A percentile compares a stretch with the other conserved stretches of the same genome.
Evolutionary conservation across 371 early-diverging fungal species (phyloP).

Genomic region (Rhizopus arrhizus): DNA sequence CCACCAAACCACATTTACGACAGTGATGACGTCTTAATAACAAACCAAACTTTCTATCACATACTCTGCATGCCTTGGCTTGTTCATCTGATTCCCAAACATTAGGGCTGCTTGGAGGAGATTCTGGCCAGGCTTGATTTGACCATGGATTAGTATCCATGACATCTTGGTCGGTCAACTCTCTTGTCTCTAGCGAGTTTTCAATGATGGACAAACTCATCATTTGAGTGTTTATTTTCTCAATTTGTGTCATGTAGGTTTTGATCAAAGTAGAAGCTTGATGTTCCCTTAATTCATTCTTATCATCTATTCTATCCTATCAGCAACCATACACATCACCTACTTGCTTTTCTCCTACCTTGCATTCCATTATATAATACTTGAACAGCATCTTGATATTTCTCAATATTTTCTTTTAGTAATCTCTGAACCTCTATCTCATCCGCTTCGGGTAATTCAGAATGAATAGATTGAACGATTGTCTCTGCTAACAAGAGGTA

Average conservation of each 20-base stretch:
- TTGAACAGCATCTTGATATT: constrained; percentile 32
- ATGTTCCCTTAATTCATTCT: constrained; percentile 24
- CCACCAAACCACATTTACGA: constrained; percentile 75
- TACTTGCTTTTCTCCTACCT: background rate
- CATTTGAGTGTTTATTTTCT: constrained; percentile 17
- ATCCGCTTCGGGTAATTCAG: constrained; percentile 8
- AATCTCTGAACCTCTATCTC: constrained; percentile 6
- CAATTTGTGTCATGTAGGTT: constrained; percentile 20
- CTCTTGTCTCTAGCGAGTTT: constrained; percentile 1
- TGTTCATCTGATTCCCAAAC: constrained; percentile 72
- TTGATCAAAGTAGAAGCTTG: constrained; percentile 22
- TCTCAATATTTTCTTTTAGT: constrained; percentile 1
- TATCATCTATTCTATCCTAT: constrained; percentile 13
- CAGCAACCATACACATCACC: background rate
- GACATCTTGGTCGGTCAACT: constrained; percentile 3
- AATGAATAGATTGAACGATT: constrained; percentile 22
- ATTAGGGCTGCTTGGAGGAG: constrained; percentile 13
- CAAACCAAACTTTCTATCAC: constrained; percentile 60
- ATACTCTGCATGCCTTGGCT: constrained; percentile 60
- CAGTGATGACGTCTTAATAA: constrained; percentile 77
- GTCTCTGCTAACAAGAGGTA: constrained; percentile 22
- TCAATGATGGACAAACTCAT: constrained; percentile 23
- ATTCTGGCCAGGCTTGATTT: constrained; percentile 2
- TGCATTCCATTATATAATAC: background rate
- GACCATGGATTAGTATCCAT: constrained; percentile 7